A percentile compares a stretch with the other conserved stretches of the same genome.
These are phyloP conservation scores for Hypholoma sublateritium DNA, from an alignment of 768 basidiomycete species.

Conservation along the genomic window DNA sequence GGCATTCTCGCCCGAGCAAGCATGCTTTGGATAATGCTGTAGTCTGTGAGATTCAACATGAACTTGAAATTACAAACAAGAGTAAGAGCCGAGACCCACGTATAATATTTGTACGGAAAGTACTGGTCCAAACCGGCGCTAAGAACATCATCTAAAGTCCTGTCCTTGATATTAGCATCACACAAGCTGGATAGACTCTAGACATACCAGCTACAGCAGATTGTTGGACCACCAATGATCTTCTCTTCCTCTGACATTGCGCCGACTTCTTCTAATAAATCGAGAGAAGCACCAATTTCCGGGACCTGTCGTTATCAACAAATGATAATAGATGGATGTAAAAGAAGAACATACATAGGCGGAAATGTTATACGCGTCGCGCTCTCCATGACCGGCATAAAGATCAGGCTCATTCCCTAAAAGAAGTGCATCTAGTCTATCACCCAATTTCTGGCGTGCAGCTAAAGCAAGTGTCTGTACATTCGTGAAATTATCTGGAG, in stretches of 20 bases:
- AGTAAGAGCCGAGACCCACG: slow-evolving; percentile 19
- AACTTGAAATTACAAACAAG: neutral
- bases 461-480: slow-evolving; percentile 24
- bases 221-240: slow-evolving; percentile 29
- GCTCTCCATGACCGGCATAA: slow-evolving; percentile 31
- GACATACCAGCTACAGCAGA: slow-evolving; percentile 32
- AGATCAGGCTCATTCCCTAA: slow-evolving; percentile 41
- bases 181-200: neutral
- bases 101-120: slow-evolving; percentile 32
- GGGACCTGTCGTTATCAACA: slow-evolving; percentile 18
- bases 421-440: slow-evolving; percentile 31
- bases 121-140: slow-evolving; percentile 29
- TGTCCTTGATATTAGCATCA: neutral
- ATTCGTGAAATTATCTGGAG: slow-evolving; percentile 25
- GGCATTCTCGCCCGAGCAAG: slow-evolving; percentile 26
- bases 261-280: slow-evolving; percentile 23
- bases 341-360: slow-evolving; percentile 25
- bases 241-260: slow-evolving; percentile 14
- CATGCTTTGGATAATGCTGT: slow-evolving; percentile 35
- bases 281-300: slow-evolving; percentile 26
- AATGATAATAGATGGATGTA: neutral
- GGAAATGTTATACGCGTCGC: slow-evolving; percentile 26
- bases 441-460: slow-evolving; percentile 29
- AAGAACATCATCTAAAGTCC: slow-evolving; percentile 31
- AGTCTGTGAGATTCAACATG: slow-evolving; percentile 17